Base-by-base conservation (phyloP, 805 yeast species). In the Torulaspora maleeae region DNA sequence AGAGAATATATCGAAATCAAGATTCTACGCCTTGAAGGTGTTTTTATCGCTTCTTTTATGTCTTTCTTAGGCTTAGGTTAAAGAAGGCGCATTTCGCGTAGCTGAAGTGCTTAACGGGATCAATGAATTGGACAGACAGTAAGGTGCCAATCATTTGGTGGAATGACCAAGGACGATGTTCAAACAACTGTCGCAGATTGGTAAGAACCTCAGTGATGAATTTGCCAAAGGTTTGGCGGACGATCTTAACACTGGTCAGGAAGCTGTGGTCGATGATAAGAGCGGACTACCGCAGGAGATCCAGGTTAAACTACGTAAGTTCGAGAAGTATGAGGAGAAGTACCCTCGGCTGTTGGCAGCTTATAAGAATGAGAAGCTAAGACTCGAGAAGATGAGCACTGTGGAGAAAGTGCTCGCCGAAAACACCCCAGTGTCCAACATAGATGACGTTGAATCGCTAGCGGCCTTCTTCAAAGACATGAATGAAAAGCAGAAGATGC, bases 341-440 rank as follows among this genome's bases (percentile, higher is more conserved):
- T 91, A 93, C 60, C 99, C 99, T 0, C 69, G 80, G 35, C 70
- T 91, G 12, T 73, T 89, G 41, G 83, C 83, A 36, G 96, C 98
- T 0, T 93, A 87, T 68, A 86, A 88, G 59, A 69, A 74, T 1
- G 96, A 90, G 62, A 87, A 85, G 67, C 71, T 75, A 40, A 84
- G 82, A 55, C 69, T 75, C 1, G 82, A 77, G 37, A 72, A 82
- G 36, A 75, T 89, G 7, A 70, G 60, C 4, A 58, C 69, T 0
- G 83, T 90, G 54, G 96, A 88, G 59, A 78, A 70, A 45, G 76
- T 84, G 11, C 67, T 91, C 48, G 73, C 77, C 41, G 97, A 91
- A 56, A 67, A 77, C 52, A 90, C 97, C 0, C 98, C 98, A 0
- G 75, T 86, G 40, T 74, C 85, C 1, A 76, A 82, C 28, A 78